Evolutionary conservation across 768 basidiomycete genomes (phyloP).

Genomic region (Boletus rufocinnamomeus): DNA sequence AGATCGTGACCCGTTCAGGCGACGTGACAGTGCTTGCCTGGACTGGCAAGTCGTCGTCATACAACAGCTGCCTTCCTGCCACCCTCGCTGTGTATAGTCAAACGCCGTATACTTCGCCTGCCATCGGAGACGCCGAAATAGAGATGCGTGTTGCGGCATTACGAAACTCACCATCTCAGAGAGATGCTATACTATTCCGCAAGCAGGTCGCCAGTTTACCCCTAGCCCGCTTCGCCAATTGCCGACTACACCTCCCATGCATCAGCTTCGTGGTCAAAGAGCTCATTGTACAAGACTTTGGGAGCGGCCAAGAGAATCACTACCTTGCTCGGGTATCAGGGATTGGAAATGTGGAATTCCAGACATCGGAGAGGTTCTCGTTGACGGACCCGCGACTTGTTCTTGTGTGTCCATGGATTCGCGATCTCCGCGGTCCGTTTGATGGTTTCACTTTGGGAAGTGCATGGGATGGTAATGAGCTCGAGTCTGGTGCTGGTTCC

Average conservation of each 20-base stretch:
- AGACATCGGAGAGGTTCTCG: constrained; percentile 1
- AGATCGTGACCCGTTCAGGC: constrained; percentile 9
- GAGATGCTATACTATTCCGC: not conserved
- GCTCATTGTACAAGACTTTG: not conserved
- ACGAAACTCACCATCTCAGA: not conserved
- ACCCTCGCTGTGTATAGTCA: not conserved
- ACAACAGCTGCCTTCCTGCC: constrained; percentile 15
- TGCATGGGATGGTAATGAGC: not conserved
- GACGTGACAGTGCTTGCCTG: constrained; percentile 7
- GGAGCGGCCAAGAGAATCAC: not conserved
- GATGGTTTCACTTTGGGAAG: not conserved
- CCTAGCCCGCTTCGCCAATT: constrained; percentile 2
- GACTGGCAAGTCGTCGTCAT: constrained; percentile 3
- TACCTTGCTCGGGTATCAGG: constrained; percentile 8
- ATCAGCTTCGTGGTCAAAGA: constrained; percentile 8
- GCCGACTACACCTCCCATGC: constrained; percentile 13
- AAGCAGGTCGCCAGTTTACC: not conserved
- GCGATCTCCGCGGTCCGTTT: constrained; percentile 3
- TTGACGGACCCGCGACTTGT: not conserved
- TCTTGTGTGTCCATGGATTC: constrained; percentile 18
- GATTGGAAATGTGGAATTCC: constrained; percentile 8
- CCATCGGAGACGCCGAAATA: not conserved
- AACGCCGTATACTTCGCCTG: too few relatives aligned
- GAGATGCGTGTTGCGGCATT: not conserved
- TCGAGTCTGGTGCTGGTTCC: not conserved